A percentile compares a stretch with the other conserved stretches of the same genome.
phyloP scores from a whole-genome alignment of 192 early-diverging fungal genomes.

The Gaertneriomyces semiglobifer region DNA sequence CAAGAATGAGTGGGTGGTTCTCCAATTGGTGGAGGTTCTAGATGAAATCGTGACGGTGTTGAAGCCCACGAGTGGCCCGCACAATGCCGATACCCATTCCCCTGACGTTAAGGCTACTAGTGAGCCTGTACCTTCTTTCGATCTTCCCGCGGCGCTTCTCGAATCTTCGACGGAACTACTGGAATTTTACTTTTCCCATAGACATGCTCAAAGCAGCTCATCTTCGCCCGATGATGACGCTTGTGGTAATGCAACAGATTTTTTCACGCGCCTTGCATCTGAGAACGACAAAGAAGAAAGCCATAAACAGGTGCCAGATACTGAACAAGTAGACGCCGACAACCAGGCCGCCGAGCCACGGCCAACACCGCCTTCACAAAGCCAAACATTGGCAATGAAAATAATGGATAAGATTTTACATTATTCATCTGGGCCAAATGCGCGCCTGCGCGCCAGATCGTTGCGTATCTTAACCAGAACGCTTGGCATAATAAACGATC shows the following conservation, averaged over 20 bases:
- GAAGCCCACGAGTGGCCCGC: background rate
- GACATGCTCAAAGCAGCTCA: too few relatives aligned
- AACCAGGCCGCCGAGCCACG: too few relatives aligned
- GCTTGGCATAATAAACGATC: conserved; percentile 11
- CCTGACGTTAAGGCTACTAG: background rate
- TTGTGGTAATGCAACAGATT: too few relatives aligned
- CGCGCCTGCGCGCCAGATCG: conserved; percentile 20
- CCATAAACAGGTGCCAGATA: too few relatives aligned
- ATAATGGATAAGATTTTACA: conserved; percentile 28
- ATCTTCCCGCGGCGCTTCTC: background rate
- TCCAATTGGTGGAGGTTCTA: conserved; percentile 26
- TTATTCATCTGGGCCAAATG: conserved; percentile 23
- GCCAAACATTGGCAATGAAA: conserved; percentile 22
- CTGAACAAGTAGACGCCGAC: too few relatives aligned
- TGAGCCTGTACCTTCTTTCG: background rate
- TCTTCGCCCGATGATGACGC: background rate
- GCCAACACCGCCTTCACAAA: too few relatives aligned
- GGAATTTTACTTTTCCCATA: background rate
- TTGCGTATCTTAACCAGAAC: conserved; percentile 19
- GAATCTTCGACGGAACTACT: conserved; percentile 1
- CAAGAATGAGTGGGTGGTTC: conserved; percentile 8
- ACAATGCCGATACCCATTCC: background rate
- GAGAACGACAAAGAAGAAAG: too few relatives aligned
- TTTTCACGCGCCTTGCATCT: too few relatives aligned
- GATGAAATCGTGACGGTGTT: conserved; percentile 21